Evolutionary conservation across 352 stramenopile genomes (phyloP).

Genomic region (Thraustotheca clavata): DNA sequence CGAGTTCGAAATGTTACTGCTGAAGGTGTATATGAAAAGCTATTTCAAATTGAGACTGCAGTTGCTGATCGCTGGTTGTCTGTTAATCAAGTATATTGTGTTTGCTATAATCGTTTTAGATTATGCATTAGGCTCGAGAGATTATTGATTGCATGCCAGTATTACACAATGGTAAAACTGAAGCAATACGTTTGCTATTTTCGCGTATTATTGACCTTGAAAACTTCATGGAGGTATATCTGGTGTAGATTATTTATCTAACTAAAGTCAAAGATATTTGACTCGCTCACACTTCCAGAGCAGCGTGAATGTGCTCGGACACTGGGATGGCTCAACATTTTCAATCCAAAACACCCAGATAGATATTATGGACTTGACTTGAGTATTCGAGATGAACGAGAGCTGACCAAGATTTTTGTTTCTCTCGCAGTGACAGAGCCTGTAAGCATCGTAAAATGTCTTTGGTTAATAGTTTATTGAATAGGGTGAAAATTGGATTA

Average conservation of each 20-base stretch:
- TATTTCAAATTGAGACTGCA: slow-evolving; percentile 74
- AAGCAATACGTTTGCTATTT: slow-evolving; percentile 67
- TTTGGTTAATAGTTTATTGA: neutral
- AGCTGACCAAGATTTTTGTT: slow-evolving; percentile 74
- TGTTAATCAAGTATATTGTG: neutral
- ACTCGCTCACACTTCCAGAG: slow-evolving; percentile 37
- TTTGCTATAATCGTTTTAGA: neutral
- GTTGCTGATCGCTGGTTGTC: slow-evolving; percentile 71
- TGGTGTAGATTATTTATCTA: too few relatives aligned
- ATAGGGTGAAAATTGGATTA: slow-evolving; percentile 69
- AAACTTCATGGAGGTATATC: slow-evolving; percentile 31
- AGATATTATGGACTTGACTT: slow-evolving; percentile 61
- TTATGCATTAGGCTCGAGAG: slow-evolving; percentile 41
- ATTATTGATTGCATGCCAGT: slow-evolving; percentile 70
- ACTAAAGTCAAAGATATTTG: slow-evolving; percentile 34
- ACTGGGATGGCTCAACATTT: slow-evolving; percentile 73
- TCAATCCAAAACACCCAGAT: slow-evolving; percentile 64
- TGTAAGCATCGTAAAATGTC: neutral
- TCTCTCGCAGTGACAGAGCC: slow-evolving; percentile 67
- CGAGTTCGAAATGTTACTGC: slow-evolving; percentile 28
- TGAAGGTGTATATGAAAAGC: slow-evolving; percentile 51
- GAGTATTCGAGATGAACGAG: slow-evolving; percentile 59
- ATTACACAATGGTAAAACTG: slow-evolving; percentile 41
- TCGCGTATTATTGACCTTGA: slow-evolving; percentile 61
- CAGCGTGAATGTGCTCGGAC: slow-evolving; percentile 38